Evolutionary conservation across 176 grass and related monocot species (phyloP).

Genomic region (Musa acuminata): DNA sequence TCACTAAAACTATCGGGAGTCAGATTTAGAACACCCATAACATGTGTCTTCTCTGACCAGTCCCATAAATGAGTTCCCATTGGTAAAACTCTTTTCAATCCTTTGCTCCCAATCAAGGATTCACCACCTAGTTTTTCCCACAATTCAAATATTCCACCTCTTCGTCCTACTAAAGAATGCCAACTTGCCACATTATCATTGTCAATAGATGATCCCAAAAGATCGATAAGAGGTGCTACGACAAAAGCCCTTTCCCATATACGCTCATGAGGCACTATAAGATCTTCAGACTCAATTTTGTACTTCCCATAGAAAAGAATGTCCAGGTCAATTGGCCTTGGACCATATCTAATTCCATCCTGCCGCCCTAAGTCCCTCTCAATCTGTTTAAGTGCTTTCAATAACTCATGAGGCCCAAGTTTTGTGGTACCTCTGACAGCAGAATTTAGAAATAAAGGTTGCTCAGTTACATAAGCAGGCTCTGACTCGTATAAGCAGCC

Average conservation of each 20-base stretch:
- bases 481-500: slow-evolving; percentile 78
- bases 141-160: slow-evolving; percentile 46
- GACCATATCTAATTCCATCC: slow-evolving; percentile 61
- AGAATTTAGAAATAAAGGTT: slow-evolving; percentile 72
- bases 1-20: slow-evolving; percentile 90
- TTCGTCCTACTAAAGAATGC: slow-evolving; percentile 54
- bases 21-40: slow-evolving; percentile 89
- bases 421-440: slow-evolving; percentile 66
- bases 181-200: slow-evolving; percentile 41
- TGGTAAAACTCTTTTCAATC: slow-evolving; percentile 59
- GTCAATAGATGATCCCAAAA: slow-evolving; percentile 43
- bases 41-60: slow-evolving; percentile 54
- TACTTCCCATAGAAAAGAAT: slow-evolving; percentile 69
- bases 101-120: slow-evolving; percentile 58
- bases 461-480: slow-evolving; percentile 77
- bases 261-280: slow-evolving; percentile 67
- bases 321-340: slow-evolving; percentile 78
- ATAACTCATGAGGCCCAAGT: slow-evolving; percentile 57
- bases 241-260: slow-evolving; percentile 89
- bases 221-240: slow-evolving; percentile 75
- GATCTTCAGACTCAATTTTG: slow-evolving; percentile 35
- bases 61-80: slow-evolving; percentile 42
- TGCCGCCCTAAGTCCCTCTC: slow-evolving; percentile 61
- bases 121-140: slow-evolving; percentile 78
- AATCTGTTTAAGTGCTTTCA: slow-evolving; percentile 60